phyloP scores from a whole-genome alignment of 805 yeast genomes.

The Tetrapisispora iriomotensis region DNA sequence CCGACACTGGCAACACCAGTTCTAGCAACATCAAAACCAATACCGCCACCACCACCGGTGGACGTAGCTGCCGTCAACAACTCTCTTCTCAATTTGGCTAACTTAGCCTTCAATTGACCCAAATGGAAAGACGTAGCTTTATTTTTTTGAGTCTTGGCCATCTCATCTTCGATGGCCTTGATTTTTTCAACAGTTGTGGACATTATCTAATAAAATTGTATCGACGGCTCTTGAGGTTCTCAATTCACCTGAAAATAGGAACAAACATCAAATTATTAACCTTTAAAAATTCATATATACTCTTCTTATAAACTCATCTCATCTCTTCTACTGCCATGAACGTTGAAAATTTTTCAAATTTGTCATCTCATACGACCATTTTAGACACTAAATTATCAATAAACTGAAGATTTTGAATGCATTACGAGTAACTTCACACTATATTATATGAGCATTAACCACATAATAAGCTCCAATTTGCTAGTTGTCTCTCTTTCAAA shows the following conservation, averaged over 20 bases:
- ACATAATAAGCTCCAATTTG: no score
- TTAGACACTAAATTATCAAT: no score
- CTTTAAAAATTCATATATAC: no score
- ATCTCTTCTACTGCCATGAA: neutral
- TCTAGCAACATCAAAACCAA: constrained; percentile 96
- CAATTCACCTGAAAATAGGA: no score
- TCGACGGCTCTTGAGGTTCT: no score
- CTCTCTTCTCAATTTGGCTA: constrained; percentile 92
- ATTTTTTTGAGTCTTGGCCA: constrained; percentile 96
- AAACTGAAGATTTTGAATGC: no score
- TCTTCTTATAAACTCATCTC: no score
- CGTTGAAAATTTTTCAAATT: neutral
- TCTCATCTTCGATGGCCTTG: constrained; percentile 89
- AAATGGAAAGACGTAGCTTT: constrained; percentile 95
- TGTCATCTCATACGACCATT: no score
- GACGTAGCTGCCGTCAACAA: constrained; percentile 61
- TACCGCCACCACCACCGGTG: constrained; percentile 81
- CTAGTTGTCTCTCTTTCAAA: no score
- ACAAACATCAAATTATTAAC: no score
- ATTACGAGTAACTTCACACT: no score
- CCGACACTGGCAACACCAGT: constrained; percentile 98
- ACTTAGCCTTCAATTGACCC: constrained; percentile 94
- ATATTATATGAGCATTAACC: no score
- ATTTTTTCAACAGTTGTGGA: constrained; percentile 64
- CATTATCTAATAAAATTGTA: constrained; percentile 33